Conservation (phyloP, 768 basidiomycete species). For the Tubosaeta brunneosetosa region DNA sequence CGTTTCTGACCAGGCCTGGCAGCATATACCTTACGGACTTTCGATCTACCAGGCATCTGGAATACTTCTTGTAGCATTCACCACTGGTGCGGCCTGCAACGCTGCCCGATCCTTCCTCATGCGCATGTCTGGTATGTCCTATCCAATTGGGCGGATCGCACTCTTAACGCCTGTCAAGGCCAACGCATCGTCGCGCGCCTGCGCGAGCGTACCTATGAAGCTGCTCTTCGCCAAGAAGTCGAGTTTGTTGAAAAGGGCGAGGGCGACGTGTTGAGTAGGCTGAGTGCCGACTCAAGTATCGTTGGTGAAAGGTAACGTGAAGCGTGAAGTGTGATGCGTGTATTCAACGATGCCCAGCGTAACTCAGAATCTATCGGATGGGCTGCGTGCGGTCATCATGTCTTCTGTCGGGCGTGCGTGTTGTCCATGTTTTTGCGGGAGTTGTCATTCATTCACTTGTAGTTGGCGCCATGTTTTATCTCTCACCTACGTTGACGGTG, state of each 20-base stretch:
- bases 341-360: slow-evolving; percentile 38
- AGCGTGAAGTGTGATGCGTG: background rate
- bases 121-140: slow-evolving; percentile 66
- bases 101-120: slow-evolving; percentile 80
- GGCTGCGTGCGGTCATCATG: slow-evolving; percentile 81
- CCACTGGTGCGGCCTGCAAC: slow-evolving; percentile 83
- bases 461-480: slow-evolving; percentile 95
- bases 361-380: slow-evolving; percentile 78
- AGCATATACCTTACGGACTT: slow-evolving; percentile 79
- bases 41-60: slow-evolving; percentile 77
- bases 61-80: slow-evolving; percentile 70
- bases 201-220: slow-evolving; percentile 75
- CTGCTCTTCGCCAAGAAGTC: slow-evolving; percentile 85
- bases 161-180: slow-evolving; percentile 33
- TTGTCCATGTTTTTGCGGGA: background rate
- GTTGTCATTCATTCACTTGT: slow-evolving; percentile 1
- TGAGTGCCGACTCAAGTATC: slow-evolving; percentile 88
- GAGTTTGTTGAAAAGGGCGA: slow-evolving; percentile 91
- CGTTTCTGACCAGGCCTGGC: background rate
- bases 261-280: slow-evolving; percentile 87
- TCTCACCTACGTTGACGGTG: slow-evolving; percentile 81
- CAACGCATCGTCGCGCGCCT: slow-evolving; percentile 89
- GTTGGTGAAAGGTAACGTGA: slow-evolving; percentile 77
- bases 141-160: too few species aligned
- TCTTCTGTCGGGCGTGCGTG: slow-evolving; percentile 86